Percentiles rank a stretch among this genome's conserved stretches.
Evolutionary conservation across 768 basidiomycete genomes (phyloP).

Genomic region (Macrolepiota dolichaula): DNA sequence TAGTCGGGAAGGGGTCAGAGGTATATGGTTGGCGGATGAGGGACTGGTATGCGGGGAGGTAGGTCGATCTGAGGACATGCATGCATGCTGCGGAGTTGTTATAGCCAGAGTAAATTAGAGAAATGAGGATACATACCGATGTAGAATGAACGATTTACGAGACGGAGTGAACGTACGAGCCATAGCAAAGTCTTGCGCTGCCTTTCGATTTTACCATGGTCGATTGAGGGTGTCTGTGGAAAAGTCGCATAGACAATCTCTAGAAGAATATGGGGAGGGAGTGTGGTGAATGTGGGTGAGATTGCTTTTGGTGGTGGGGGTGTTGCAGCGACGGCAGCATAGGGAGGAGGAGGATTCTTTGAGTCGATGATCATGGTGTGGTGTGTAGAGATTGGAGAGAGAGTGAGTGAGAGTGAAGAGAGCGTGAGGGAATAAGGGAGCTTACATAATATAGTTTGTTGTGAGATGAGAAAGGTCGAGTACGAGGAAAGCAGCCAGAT

Average conservation of each 20-base stretch:
- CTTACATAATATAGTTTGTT: not conserved
- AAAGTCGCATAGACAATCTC: conserved; percentile 68
- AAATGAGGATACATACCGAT: conserved; percentile 40
- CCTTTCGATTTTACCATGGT: conserved; percentile 40
- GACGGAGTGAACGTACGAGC: conserved; percentile 58
- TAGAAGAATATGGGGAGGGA: conserved; percentile 66
- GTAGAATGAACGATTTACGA: conserved; percentile 66
- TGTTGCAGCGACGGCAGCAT: conserved; percentile 5
- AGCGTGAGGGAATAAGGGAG: not conserved
- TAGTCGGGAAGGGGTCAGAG: conserved; percentile 72
- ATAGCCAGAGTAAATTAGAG: not conserved
- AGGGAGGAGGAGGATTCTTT: conserved; percentile 31
- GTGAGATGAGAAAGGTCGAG: not conserved
- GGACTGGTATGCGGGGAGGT: conserved; percentile 61
- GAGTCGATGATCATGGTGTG: conserved; percentile 36
- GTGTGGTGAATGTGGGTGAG: conserved; percentile 19
- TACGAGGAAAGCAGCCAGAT: not conserved
- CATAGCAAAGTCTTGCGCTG: conserved; percentile 72
- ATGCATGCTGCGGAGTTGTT: conserved; percentile 45
- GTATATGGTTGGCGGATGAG: conserved; percentile 68
- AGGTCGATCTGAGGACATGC: conserved; percentile 76
- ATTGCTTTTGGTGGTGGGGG: conserved; percentile 19
- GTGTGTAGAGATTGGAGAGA: not conserved
- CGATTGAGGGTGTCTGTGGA: conserved; percentile 36
- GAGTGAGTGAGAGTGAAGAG: not conserved